phyloP scores from a whole-genome alignment of 192 early-diverging fungal genomes.

The Cladochytrium replicatum region DNA sequence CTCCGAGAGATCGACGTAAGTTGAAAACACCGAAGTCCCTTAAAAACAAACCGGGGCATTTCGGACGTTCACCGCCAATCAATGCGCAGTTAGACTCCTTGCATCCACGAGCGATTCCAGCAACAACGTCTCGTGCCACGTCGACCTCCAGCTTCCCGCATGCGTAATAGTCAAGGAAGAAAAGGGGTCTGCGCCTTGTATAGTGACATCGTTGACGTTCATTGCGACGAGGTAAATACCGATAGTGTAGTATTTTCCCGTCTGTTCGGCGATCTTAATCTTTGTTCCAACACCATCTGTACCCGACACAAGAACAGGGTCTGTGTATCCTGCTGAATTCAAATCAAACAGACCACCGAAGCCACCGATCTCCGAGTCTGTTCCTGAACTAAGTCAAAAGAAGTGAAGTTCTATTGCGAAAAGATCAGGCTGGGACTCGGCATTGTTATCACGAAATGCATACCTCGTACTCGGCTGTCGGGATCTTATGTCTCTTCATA shows the following conservation, averaged over 20 bases:
- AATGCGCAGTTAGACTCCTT: slow-evolving; percentile 81
- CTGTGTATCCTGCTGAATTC: slow-evolving; percentile 79
- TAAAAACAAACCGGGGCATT: slow-evolving; percentile 98
- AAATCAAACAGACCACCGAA: slow-evolving; percentile 98
- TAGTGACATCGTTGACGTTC: slow-evolving; percentile 97
- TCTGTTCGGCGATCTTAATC: slow-evolving; percentile 86
- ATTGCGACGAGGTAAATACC: slow-evolving; percentile 96
- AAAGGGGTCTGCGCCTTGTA: slow-evolving; percentile 96
- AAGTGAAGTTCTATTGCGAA: slow-evolving; percentile 78
- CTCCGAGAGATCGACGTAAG: too few relatives aligned
- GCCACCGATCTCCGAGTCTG: slow-evolving; percentile 95
- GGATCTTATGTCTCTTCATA: slow-evolving; percentile 92
- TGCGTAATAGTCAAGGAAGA: slow-evolving; percentile 99
- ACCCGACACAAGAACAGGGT: slow-evolving; percentile 92
- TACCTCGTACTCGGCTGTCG: slow-evolving; percentile 82
- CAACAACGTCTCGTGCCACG: slow-evolving; percentile 81
- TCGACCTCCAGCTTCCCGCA: slow-evolving; percentile 87
- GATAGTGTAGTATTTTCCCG: slow-evolving; percentile 82
- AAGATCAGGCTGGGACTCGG: too few relatives aligned
- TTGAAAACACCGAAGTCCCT: too few relatives aligned
- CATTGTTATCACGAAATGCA: too few relatives aligned
- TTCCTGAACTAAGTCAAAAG: slow-evolving; percentile 74
- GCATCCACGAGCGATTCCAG: slow-evolving; percentile 92
- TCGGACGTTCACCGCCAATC: slow-evolving; percentile 98
- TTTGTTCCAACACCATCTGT: slow-evolving; percentile 99